Evolutionary conservation across 345 rosid species (phyloP), one percentile per base, ranked within the genome.

Genomic region (Turnera subulata): DNA sequence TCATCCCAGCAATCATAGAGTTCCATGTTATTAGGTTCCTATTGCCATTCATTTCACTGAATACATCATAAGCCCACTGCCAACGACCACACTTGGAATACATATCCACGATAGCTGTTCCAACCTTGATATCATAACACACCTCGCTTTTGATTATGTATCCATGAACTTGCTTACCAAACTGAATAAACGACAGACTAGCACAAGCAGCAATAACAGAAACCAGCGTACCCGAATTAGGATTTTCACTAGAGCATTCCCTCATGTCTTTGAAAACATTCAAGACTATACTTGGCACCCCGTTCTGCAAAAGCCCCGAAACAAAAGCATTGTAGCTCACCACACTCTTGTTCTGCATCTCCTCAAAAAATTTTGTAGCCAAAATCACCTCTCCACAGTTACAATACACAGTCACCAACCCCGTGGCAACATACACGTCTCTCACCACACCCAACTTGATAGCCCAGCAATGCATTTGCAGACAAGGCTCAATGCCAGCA

Each of bases 1-100:
- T 82, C 85, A 85, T 68, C 48, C 91, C 84, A 2, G 76, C 65
- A 38, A 85, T 75, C 75, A 78, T 58, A 9, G 86, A 55, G 38
- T 80, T 82, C 88, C 88, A 82, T 0, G 86, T 75, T 58, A 85
- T 65, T 73, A 82, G 69, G 59, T 69, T 82, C 78, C 78, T 78
- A 48, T 57, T 13, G 20, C 58, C 76, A 21, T 71, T 60, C 53
- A 82, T 37, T 65, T 82, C 84, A 10, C 45, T 50, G 58, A 84
- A 82, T 23, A 78, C 66, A 1, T 48, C 15, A 48, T 66, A 75
- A 4, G 82, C 85, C 58, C 73, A 76, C 52, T 70, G 63, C 82
- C 76, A 80, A 64, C 68, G 55, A 25, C 85, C 59, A 46, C 84
- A 80, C 53, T 82, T 82, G 17, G 80, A 78, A 61, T 85, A 85